A percentile compares a stretch with the other conserved stretches of the same genome.
These are phyloP conservation scores for Dioscorea cayenensis DNA, from an alignment of 116 monocot species.

Conservation along the genomic window DNA sequence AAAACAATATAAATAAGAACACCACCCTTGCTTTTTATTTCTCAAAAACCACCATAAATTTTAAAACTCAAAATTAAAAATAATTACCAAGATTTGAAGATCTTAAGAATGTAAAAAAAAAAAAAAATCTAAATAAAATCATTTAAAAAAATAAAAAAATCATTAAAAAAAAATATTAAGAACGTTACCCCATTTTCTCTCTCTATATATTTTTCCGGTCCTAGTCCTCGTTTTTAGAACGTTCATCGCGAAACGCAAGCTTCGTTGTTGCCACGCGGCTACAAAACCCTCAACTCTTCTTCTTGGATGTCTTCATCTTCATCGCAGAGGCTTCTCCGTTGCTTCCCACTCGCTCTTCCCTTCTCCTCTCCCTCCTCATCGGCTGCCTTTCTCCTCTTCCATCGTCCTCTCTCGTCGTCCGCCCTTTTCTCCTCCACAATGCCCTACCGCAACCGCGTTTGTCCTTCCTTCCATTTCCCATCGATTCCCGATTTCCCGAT, in stretches of 20 bases:
- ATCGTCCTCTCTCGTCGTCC: background rate
- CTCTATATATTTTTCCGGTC: too few relatives aligned
- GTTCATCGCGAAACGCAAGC: constrained; percentile 17
- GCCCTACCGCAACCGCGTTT: background rate
- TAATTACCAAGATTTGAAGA: too few relatives aligned
- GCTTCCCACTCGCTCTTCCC: background rate
- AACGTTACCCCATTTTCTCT: too few relatives aligned
- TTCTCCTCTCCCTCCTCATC: background rate
- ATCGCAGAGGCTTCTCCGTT: background rate
- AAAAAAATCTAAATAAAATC: too few relatives aligned
- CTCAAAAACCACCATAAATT: too few relatives aligned
- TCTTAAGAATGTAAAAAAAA: too few relatives aligned
- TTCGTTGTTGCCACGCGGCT: constrained; percentile 1
- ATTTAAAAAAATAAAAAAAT: too few relatives aligned
- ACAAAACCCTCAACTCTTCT: background rate
- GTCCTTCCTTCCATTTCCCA: background rate
- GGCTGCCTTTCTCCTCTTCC: background rate
- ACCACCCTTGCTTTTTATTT: too few relatives aligned
- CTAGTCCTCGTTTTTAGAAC: too few relatives aligned
- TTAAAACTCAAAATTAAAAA: too few relatives aligned
- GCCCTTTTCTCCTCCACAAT: background rate
- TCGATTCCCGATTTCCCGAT: background rate
- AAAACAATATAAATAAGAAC: too few relatives aligned
- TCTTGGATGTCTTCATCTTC: background rate
- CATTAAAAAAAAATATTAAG: too few relatives aligned